Conservation (phyloP, 2,329 filamentous ascomycete species). For the Lojkania enalia region DNA sequence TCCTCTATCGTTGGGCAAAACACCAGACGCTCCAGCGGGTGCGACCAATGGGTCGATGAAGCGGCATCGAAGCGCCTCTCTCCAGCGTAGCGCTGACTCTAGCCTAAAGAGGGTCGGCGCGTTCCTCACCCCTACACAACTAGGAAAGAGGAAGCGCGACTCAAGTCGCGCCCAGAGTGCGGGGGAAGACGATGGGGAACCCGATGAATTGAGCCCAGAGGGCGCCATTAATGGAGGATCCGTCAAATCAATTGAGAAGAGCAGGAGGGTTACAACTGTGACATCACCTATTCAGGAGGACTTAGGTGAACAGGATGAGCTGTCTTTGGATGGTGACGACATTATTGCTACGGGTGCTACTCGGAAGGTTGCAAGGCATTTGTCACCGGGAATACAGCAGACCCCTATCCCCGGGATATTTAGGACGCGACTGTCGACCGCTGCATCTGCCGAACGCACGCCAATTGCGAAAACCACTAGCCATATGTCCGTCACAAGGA, state of each 20-base stretch:
- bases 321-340: conserved; percentile 29
- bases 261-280: conserved; percentile 26
- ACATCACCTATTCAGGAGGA: conserved; percentile 31
- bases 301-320: conserved; percentile 27
- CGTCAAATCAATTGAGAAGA: conserved; percentile 33
- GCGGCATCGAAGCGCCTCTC: conserved; percentile 35
- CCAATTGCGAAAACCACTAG: no score
- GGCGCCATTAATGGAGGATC: conserved; percentile 28
- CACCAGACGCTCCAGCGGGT: background rate
- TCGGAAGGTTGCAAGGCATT: no score
- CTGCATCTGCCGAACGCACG: no score
- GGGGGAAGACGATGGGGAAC: conserved; percentile 24
- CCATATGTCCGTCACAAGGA: no score
- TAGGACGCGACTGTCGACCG: no score
- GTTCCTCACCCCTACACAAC: conserved; percentile 31
- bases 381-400: no score
- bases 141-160: conserved; percentile 41
- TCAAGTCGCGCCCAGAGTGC: conserved; percentile 18
- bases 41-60: conserved; percentile 24
- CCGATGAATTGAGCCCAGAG: conserved; percentile 41
- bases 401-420: no score
- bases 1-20: conserved; percentile 3
- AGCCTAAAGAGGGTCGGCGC: conserved; percentile 23
- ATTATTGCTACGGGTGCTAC: no score
- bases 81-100: conserved; percentile 25